Percentiles rank a stretch among this genome's conserved stretches.
phyloP scores from a whole-genome alignment of 2,329 filamentous ascomycete species.

The Diplodia sapinea region DNA sequence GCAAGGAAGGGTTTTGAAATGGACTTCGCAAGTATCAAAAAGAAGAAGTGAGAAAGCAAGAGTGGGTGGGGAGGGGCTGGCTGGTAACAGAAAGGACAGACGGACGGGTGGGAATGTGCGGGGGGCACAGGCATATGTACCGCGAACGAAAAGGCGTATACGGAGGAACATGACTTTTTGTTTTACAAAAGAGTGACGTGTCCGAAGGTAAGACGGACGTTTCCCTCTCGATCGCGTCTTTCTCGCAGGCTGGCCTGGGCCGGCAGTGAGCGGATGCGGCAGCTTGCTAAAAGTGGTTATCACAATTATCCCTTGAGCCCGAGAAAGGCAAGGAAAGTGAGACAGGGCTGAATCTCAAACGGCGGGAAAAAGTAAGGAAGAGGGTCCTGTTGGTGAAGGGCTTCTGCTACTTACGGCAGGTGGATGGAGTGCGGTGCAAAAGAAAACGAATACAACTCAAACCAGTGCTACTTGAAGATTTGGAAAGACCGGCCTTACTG shows the following conservation, averaged over 20 bases:
- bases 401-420: neutral
- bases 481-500: neutral
- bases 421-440: neutral
- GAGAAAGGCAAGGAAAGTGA: slow-evolving; percentile 28
- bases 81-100: neutral
- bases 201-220: slow-evolving; percentile 17
- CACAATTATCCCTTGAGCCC: slow-evolving; percentile 28
- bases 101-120: neutral
- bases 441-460: neutral
- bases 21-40: neutral
- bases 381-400: neutral
- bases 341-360: slow-evolving; percentile 30
- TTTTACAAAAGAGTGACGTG: slow-evolving; percentile 16
- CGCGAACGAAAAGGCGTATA: neutral
- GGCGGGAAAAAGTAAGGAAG: slow-evolving; percentile 27
- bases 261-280: slow-evolving; percentile 9
- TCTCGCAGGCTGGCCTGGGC: slow-evolving; percentile 1
- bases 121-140: neutral
- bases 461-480: slow-evolving; percentile 9
- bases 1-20: neutral
- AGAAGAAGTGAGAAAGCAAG: slow-evolving; percentile 6
- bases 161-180: neutral
- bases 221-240: slow-evolving; percentile 2
- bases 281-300: slow-evolving; percentile 15
- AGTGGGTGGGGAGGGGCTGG: neutral